Evolutionary conservation across 441 rosid genomes (phyloP).

Genomic region (Syzygium malaccense): DNA sequence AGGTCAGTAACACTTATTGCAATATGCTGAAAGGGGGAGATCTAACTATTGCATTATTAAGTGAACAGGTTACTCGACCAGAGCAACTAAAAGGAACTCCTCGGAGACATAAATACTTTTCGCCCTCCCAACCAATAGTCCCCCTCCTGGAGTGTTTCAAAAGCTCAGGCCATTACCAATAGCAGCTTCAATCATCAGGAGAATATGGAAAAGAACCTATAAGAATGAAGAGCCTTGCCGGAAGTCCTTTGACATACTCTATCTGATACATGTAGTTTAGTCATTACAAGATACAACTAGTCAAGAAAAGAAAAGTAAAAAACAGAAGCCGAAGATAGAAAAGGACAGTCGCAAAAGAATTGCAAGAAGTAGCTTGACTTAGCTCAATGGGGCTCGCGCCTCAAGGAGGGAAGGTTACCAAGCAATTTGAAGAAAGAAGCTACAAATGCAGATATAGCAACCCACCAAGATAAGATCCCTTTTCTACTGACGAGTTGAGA

Average conservation of each 20-base stretch:
- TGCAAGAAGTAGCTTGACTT: not conserved
- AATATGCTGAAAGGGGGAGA: not conserved
- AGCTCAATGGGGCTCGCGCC: not conserved
- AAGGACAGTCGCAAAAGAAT: not conserved
- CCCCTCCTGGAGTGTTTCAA: not conserved
- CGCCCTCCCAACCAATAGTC: not conserved
- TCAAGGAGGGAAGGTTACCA: not conserved
- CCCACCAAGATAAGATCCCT: not conserved
- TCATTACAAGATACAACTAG: not conserved
- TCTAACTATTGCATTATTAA: not conserved
- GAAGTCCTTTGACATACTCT: not conserved
- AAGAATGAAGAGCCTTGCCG: not conserved
- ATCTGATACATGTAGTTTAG: not conserved
- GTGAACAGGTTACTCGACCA: not conserved
- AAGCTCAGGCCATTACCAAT: not conserved
- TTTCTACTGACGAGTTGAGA: not conserved
- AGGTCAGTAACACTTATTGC: not conserved
- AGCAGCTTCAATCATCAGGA: not conserved
- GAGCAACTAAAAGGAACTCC: not conserved
- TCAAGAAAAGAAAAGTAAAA: not conserved
- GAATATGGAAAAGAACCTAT: not conserved
- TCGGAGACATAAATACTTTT: not conserved
- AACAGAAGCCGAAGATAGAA: not conserved
- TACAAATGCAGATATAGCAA: not conserved
- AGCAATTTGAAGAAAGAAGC: not conserved